Evolutionary conservation across 129 eudicot genomes (phyloP).

Genomic region (Arctium minus): DNA sequence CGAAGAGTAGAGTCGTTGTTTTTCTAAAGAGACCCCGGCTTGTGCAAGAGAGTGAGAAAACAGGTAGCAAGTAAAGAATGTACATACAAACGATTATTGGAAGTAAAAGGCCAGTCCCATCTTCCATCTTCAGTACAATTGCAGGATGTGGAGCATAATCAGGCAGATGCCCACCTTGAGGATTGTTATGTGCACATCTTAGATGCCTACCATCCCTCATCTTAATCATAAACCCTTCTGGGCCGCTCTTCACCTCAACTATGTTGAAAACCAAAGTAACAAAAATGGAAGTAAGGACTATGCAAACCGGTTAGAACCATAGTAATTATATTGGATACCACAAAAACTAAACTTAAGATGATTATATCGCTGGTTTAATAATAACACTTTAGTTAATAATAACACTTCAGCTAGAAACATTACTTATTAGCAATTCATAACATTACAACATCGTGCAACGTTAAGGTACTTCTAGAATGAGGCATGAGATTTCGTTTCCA

Average conservation of each 20-base stretch:
- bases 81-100: slow-evolving; percentile 84
- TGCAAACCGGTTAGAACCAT: not conserved
- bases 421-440: not conserved
- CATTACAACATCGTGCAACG: not conserved
- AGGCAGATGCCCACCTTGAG: slow-evolving; percentile 54
- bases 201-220: slow-evolving; percentile 41
- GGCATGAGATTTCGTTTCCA: no score
- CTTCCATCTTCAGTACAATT: slow-evolving; percentile 91
- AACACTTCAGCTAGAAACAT: not conserved
- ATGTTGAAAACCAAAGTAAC: not conserved
- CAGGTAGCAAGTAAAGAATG: no score
- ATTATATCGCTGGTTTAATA: not conserved
- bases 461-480: not conserved
- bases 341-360: not conserved
- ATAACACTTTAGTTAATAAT: not conserved
- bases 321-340: not conserved
- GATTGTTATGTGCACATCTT: slow-evolving; percentile 38
- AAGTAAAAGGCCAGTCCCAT: slow-evolving; percentile 84
- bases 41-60: no score
- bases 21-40: no score
- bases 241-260: slow-evolving; percentile 34
- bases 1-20: no score
- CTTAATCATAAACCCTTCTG: slow-evolving; percentile 36
- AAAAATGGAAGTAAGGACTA: not conserved
- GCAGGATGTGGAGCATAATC: slow-evolving; percentile 84